Percentiles rank a stretch among this genome's conserved stretches.
Evolutionary conservation across 2,329 filamentous ascomycete genomes (phyloP).

Genomic region (Penicillium sp.): DNA sequence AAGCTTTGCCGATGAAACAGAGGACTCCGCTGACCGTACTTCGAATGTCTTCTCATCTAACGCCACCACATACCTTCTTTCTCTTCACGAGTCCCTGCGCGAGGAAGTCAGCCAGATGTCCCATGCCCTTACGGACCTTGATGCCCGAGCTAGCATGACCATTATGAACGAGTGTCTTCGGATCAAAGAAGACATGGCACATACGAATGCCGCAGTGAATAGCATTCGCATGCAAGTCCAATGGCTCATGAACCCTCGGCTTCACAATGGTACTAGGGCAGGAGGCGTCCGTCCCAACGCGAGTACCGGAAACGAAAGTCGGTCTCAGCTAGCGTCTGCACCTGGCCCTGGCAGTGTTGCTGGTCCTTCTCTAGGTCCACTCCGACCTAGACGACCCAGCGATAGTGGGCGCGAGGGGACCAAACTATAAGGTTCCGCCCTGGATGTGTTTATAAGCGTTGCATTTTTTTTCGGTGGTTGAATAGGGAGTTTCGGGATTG

Average conservation of each 20-base stretch:
- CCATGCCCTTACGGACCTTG: slow-evolving; percentile 58
- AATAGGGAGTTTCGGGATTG: not conserved
- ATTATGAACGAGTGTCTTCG: slow-evolving; percentile 64
- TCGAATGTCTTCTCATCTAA: slow-evolving; percentile 37
- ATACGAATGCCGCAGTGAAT: slow-evolving; percentile 60
- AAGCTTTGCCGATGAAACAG: slow-evolving; percentile 3
- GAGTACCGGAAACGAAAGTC: slow-evolving; percentile 13
- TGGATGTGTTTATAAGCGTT: slow-evolving; percentile 4
- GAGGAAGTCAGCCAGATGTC: slow-evolving; percentile 59
- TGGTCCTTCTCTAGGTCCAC: slow-evolving; percentile 21
- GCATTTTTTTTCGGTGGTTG: not conserved
- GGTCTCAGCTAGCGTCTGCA: slow-evolving; percentile 21
- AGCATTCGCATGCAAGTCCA: slow-evolving; percentile 62
- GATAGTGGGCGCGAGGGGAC: slow-evolving; percentile 43
- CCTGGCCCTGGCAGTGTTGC: slow-evolving; percentile 28
- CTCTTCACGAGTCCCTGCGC: slow-evolving; percentile 61
- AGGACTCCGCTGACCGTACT: slow-evolving; percentile 16
- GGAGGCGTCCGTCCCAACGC: slow-evolving; percentile 21
- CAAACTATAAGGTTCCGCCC: not conserved
- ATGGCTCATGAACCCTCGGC: slow-evolving; percentile 60
- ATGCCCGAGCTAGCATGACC: slow-evolving; percentile 62
- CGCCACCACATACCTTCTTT: slow-evolving; percentile 59
- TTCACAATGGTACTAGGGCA: slow-evolving; percentile 45
- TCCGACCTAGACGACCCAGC: slow-evolving; percentile 38
- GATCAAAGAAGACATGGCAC: slow-evolving; percentile 62